These are phyloP conservation scores for Henckelia pumila DNA, from an alignment of 257 asterid species.

Conservation along the genomic window DNA sequence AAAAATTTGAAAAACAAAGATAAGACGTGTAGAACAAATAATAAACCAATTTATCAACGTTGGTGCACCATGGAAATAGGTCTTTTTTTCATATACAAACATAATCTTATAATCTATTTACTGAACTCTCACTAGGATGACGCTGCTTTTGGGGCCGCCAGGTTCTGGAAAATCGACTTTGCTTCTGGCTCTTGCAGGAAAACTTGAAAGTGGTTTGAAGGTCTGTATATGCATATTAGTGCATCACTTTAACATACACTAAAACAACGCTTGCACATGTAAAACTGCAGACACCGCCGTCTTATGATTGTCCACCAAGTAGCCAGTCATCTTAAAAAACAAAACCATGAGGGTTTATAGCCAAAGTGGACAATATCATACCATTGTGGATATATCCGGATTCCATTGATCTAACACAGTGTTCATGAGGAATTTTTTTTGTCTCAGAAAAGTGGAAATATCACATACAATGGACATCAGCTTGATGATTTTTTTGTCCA, in stretches of 20 bases:
- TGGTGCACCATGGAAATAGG: not conserved
- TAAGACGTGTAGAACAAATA: not conserved
- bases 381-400: too few relatives aligned
- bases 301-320: too few relatives aligned
- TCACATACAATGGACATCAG: slow-evolving; percentile 70
- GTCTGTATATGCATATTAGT: slow-evolving; percentile 41
- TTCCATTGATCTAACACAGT: too few relatives aligned
- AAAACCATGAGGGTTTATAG: too few relatives aligned
- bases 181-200: slow-evolving; percentile 80
- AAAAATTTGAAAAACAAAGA: not conserved
- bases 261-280: too few relatives aligned
- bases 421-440: slow-evolving; percentile 15
- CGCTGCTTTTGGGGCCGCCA: slow-evolving; percentile 91
- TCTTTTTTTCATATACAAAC: not conserved
- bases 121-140: slow-evolving; percentile 54
- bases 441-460: slow-evolving; percentile 62
- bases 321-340: too few relatives aligned
- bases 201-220: slow-evolving; percentile 62
- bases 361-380: too few relatives aligned
- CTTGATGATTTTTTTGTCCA: slow-evolving; percentile 65
- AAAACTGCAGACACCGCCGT: too few relatives aligned
- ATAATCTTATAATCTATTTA: not conserved
- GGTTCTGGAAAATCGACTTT: slow-evolving; percentile 89
- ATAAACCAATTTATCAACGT: not conserved
- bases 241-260: too few relatives aligned